phyloP scores from a whole-genome alignment of 768 basidiomycete species.

The Holtermanniella nyarrowii region DNA sequence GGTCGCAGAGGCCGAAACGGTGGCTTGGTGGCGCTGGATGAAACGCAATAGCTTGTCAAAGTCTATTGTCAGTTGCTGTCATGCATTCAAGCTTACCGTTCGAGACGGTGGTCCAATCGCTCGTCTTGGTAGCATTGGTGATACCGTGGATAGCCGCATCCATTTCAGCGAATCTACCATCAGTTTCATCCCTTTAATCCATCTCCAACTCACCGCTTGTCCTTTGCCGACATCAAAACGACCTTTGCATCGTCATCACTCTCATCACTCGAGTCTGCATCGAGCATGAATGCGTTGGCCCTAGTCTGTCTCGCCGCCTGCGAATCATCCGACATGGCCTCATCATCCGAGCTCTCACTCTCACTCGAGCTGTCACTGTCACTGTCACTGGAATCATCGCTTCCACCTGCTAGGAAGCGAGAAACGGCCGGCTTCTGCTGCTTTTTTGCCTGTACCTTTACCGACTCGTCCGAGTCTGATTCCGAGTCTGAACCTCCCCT shows the following conservation, averaged over 20 bases:
- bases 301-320: conserved; percentile 32
- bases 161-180: conserved; percentile 66
- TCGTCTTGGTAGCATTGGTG: conserved; percentile 90
- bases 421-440: conserved; percentile 17
- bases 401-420: conserved; percentile 35
- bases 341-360: conserved; percentile 43
- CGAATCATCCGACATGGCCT: conserved; percentile 41
- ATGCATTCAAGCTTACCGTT: conserved; percentile 50
- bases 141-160: conserved; percentile 81
- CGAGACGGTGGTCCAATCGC: conserved; percentile 89
- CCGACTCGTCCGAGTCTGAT: conserved; percentile 36
- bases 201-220: conserved; percentile 51
- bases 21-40: conserved; percentile 61
- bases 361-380: conserved; percentile 51
- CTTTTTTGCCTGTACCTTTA: conserved; percentile 29
- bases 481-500: conserved; percentile 26
- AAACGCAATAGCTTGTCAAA: conserved; percentile 91
- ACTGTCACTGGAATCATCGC: conserved; percentile 52
- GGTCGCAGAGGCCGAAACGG: conserved; percentile 72
- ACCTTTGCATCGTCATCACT: conserved; percentile 55
- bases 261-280: conserved; percentile 41
- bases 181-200: neutral
- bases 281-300: conserved; percentile 37
- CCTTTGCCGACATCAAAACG: conserved; percentile 76
- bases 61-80: conserved; percentile 47